Percentiles rank a stretch among this genome's conserved stretches.
Conservation (phyloP, 306 rosid species). For the Lithocarpus polystachyus region DNA sequence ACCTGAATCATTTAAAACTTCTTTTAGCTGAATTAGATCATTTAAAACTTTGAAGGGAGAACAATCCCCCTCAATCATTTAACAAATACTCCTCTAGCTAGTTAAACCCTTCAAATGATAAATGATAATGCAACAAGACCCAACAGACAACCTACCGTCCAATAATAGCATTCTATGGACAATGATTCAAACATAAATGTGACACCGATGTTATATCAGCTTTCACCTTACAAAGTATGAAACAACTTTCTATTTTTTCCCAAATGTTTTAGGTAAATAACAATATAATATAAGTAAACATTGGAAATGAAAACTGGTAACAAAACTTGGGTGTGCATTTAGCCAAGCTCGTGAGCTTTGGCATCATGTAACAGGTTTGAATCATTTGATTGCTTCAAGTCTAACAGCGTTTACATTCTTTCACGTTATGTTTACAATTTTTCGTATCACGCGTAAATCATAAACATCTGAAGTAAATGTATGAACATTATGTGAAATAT, state of each 20-base stretch:
- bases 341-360: too few relatives aligned
- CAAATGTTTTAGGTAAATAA: too few relatives aligned
- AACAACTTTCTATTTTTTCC: background rate
- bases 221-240: background rate
- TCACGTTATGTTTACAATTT: too few relatives aligned
- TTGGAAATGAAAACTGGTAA: too few relatives aligned
- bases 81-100: background rate
- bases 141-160: slow-evolving; percentile 24
- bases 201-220: background rate
- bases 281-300: too few relatives aligned
- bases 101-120: background rate
- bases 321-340: too few relatives aligned
- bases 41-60: slow-evolving; percentile 13
- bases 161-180: slow-evolving; percentile 24
- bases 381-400: too few relatives aligned
- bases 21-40: slow-evolving; percentile 1
- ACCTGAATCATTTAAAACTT: slow-evolving; percentile 18
- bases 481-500: too few relatives aligned
- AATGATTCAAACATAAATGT: slow-evolving; percentile 16
- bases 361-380: too few relatives aligned
- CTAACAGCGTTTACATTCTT: too few relatives aligned
- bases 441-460: too few relatives aligned
- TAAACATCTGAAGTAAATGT: too few relatives aligned
- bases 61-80: slow-evolving; percentile 24
- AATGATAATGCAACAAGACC: slow-evolving; percentile 23